Base-by-base conservation (phyloP, 768 basidiomycete species). In the Kondoa subrosea region DNA sequence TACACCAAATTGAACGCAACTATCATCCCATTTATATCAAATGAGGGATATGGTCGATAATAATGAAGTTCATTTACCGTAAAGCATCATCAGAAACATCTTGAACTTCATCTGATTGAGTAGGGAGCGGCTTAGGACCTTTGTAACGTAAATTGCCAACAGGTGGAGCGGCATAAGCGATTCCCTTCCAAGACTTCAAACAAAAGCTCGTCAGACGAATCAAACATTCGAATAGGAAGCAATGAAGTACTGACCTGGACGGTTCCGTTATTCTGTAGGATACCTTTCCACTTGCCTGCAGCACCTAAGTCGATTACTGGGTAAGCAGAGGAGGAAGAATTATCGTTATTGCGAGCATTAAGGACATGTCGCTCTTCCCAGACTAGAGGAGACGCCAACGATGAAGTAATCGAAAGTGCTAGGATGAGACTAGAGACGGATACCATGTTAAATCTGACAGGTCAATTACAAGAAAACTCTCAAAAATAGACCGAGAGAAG, bases 171-270 rank as follows among this genome's bases (percentile, higher is more conserved):
- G 59, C 59, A n/a, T 61, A 61, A 12, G 59, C 12, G 25, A 61
- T 61, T n/a, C 59, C 59, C 59, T 61, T 61, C 59, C 59, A 61
- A 61, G 26, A 50, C 40, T 50, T n/a, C n/a, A n/a, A n/a, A 21
- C 21, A 21, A 50, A 50, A 50, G 40, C 21, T 21, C 40, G 21
- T 50, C 8, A 50, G 40, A 8, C 12, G 40, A 21, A 50, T 50
- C 40, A 50, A 50, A 50, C 12, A 50, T 21, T 50, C 12, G 12
- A 50, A n/a, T n/a, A n/a, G n/a, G 40, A 50, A 50, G 21, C 40
- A 21, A 50, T 50, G 40, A n/a, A n/a, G n/a, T n/a, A 50, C 40
- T 50, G 40, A 50, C 31, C 59, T 27, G 12, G 31, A 61, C 59
- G 16, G 59, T 61, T n/a, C 59, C 59, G 59, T 61, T 61, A 25